Evolutionary conservation across 2,329 filamentous ascomycete species (phyloP).

Genomic region (Plectosphaerella plurivora): DNA sequence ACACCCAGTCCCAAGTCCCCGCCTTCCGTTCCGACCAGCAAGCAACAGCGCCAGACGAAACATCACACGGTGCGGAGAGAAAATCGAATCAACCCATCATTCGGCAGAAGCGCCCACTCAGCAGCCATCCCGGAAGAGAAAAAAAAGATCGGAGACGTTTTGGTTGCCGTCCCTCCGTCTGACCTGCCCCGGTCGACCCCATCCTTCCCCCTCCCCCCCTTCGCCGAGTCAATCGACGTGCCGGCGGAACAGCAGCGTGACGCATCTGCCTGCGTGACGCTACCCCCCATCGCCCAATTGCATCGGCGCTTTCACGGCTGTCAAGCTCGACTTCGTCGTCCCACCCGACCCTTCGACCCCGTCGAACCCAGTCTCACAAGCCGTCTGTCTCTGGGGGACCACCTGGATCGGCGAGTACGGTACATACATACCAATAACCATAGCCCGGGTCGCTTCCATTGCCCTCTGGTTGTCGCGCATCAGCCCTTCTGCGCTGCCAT

Average conservation of each 20-base stretch:
- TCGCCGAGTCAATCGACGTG: background rate
- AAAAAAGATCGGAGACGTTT: background rate
- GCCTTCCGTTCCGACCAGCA: background rate
- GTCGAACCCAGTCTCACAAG: background rate
- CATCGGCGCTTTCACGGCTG: background rate
- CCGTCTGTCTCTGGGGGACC: background rate
- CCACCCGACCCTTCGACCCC: background rate
- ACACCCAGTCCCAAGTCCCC: slow-evolving; percentile 1
- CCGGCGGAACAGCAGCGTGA: background rate
- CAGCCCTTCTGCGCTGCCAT: background rate
- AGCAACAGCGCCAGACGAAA: background rate
- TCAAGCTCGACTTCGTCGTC: background rate
- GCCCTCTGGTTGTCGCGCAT: background rate
- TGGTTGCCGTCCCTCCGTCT: background rate
- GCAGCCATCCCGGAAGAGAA: background rate
- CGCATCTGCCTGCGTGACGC: background rate
- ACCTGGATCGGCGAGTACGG: background rate
- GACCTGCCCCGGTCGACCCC: background rate
- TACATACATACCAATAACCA: background rate
- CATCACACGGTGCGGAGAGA: slow-evolving; percentile 3
- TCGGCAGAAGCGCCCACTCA: background rate
- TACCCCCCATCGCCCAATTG: background rate
- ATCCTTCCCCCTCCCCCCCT: background rate
- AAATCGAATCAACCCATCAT: background rate
- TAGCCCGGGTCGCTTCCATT: background rate